A percentile compares a stretch with the other conserved stretches of the same genome.
Evolutionary conservation across 495 filamentous ascomycete species (phyloP).

Genomic region (Aspergillus ellipticus): DNA sequence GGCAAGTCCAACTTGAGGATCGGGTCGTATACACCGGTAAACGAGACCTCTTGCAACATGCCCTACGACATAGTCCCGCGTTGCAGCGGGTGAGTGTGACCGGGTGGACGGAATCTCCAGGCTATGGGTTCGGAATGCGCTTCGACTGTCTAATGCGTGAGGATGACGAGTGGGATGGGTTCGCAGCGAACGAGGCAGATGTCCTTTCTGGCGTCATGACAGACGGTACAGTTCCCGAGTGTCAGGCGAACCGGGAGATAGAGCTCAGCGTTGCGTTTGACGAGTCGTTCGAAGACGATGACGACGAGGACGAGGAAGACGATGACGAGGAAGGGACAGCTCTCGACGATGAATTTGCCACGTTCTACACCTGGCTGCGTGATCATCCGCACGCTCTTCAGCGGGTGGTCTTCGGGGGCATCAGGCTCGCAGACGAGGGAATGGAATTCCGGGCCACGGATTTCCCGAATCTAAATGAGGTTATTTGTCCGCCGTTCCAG

Average conservation of each 20-base stretch:
- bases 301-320: no score
- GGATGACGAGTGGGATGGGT: neutral
- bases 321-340: no score
- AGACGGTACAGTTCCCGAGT: neutral
- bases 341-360: neutral
- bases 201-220: neutral
- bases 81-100: neutral
- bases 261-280: neutral
- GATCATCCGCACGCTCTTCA: neutral
- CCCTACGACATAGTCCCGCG: neutral
- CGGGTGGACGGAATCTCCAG: neutral
- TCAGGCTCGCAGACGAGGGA: neutral
- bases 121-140: neutral
- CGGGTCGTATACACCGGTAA: no score
- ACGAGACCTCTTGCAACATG: neutral
- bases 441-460: neutral
- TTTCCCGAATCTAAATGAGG: neutral
- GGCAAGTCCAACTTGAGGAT: neutral
- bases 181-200: neutral
- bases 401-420: neutral
- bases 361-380: neutral
- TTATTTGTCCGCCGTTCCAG: neutral
- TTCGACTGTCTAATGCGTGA: neutral
- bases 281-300: no score
- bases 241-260: neutral